Evolutionary conservation across 2,329 filamentous ascomycete genomes (phyloP).

Genomic region (Colletotrichum gigasporum): DNA sequence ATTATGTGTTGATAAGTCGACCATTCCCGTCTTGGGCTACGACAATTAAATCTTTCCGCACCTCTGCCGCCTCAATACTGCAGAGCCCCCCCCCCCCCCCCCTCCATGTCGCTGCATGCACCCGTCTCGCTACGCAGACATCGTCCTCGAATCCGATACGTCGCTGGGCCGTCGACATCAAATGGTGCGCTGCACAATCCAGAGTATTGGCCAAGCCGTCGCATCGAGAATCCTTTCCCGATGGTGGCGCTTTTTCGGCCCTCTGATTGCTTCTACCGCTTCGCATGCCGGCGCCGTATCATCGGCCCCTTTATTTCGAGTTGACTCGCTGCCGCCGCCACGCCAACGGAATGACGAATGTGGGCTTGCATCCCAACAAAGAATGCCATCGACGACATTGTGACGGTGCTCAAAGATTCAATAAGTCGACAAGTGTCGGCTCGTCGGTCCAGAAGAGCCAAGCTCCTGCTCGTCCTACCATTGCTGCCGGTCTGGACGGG

Average conservation of each 20-base stretch:
- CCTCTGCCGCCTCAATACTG: background rate
- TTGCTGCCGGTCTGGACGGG: background rate
- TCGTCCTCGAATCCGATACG: background rate
- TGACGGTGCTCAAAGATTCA: conserved; percentile 2
- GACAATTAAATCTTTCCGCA: conserved; percentile 5
- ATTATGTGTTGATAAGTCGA: too few relatives aligned
- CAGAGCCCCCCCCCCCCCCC: too few relatives aligned
- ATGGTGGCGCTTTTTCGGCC: conserved; percentile 16
- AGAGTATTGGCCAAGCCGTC: conserved; percentile 1
- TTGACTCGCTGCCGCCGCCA: background rate
- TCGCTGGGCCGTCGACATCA: background rate
- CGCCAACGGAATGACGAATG: background rate
- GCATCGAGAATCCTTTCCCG: background rate
- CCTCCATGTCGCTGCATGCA: conserved; percentile 11
- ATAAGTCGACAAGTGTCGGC: background rate
- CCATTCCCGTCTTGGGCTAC: background rate
- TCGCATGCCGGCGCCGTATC: background rate
- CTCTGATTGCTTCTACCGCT: background rate
- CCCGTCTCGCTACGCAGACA: background rate
- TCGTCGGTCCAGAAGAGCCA: background rate
- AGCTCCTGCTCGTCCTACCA: background rate
- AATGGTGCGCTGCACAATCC: conserved; percentile 7
- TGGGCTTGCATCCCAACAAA: conserved; percentile 8
- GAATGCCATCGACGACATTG: background rate
- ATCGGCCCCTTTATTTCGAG: background rate